These are phyloP conservation scores for Blastocystis sp. DNA, from an alignment of 352 stramenopile species.

Conservation along the genomic window DNA sequence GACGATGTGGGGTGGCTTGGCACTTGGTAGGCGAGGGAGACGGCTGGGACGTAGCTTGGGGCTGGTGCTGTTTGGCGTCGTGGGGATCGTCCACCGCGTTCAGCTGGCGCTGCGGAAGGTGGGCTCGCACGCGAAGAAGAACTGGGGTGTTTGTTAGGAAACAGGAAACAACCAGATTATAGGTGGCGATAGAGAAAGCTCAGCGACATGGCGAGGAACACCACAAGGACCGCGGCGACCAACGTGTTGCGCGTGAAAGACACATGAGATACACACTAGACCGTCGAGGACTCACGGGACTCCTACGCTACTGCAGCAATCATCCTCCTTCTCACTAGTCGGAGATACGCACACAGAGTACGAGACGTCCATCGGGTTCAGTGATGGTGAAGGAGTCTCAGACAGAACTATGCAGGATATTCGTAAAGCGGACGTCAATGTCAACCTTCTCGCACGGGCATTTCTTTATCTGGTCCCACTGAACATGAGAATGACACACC, in stretches of 20 bases:
- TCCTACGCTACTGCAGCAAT: conserved; percentile 2
- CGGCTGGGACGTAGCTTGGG: not conserved
- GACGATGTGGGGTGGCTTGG: not conserved
- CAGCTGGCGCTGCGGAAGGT: not conserved
- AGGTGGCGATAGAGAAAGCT: not conserved
- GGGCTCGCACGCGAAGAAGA: not conserved
- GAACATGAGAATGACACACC: not conserved
- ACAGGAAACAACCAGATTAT: not conserved
- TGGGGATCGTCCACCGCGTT: not conserved
- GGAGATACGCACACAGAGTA: conserved; percentile 42
- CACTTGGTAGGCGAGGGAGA: not conserved
- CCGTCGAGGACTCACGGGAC: not conserved
- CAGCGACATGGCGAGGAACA: not conserved
- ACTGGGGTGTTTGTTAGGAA: not conserved
- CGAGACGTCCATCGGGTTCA: conserved; percentile 2
- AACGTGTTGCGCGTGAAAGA: not conserved
- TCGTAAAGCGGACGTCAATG: conserved; percentile 46
- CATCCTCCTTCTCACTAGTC: not conserved
- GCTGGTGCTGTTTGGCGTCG: not conserved
- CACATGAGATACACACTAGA: not conserved
- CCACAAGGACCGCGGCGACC: not conserved
- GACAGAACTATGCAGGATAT: not conserved
- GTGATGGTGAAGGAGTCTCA: not conserved
- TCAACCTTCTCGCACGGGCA: not conserved
- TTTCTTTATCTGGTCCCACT: conserved; percentile 7